Evolutionary conservation across 345 rosid species (phyloP), one percentile per base, ranked within the genome.

Genomic region (Heritiera littoralis): DNA sequence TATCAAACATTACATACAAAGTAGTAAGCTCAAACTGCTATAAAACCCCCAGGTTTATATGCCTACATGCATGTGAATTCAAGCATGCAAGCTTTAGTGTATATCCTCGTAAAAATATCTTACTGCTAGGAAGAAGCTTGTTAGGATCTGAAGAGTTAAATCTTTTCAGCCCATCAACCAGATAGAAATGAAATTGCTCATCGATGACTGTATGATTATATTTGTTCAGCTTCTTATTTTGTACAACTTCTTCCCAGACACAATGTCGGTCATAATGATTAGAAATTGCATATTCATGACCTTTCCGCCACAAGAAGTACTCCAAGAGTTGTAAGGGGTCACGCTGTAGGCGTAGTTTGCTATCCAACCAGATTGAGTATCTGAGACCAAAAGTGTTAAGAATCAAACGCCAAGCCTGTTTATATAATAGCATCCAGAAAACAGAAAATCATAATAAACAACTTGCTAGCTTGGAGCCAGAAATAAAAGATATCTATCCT

Each of bases 281-380:
- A 80, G 98, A 91, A 82, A 96, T 96, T 65, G 98, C 94, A 86
- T 86, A 96, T 79, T 96, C 99, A 51, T 87, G 78, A 81, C 99
- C 98, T 86, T 94, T 91, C 64, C 97, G 92, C 99, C 99, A 94
- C 73, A 96, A 84, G 79, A 96, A 90, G 86, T 94, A 92, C 68
- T 96, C 99, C 81, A 96, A 82, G 78, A 96, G 86, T 66, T 89
- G 90, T 45, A 89, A 82, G 66, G 99, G 99, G 74, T 96, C 99
- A 66, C 88, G 84, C 80, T 94, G 98, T 77, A 96, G 92, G 41
- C 99, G 94, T 68, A 96, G 81, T 84, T 96, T 94, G 92, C 99
- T 96, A 81, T 96, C 99, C 86, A 96, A 85, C 99, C 99, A 94
- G 78, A 96, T 96, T 18, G 99, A 96, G 86, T 96, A 96, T 88